Evolutionary conservation across 2,329 filamentous ascomycete genomes (phyloP).

Genomic region (Aspergillus chevalieri): DNA sequence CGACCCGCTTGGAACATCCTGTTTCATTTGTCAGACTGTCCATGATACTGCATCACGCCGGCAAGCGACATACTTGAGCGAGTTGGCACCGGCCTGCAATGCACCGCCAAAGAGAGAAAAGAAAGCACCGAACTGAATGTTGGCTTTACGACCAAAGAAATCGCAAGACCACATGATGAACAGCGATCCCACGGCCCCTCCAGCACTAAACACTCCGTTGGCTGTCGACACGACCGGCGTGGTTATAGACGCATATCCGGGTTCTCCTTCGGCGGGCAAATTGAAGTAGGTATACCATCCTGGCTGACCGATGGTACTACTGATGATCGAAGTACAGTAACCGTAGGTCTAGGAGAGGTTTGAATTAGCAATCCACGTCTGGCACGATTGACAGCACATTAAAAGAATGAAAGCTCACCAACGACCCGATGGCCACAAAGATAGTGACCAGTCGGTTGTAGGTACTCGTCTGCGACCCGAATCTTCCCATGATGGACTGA

Average conservation of each 20-base stretch:
- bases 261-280: slow-evolving; percentile 38
- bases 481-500: slow-evolving; percentile 20
- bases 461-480: slow-evolving; percentile 31
- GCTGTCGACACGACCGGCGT: slow-evolving; percentile 45
- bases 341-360: slow-evolving; percentile 41
- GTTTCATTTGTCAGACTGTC: not conserved
- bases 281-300: slow-evolving; percentile 49
- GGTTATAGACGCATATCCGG: slow-evolving; percentile 42
- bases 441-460: slow-evolving; percentile 36
- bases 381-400: not conserved
- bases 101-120: slow-evolving; percentile 43
- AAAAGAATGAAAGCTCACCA: slow-evolving; percentile 23
- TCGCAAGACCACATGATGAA: slow-evolving; percentile 48
- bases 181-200: slow-evolving; percentile 43
- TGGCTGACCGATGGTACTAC: slow-evolving; percentile 47
- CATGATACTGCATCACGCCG: not conserved
- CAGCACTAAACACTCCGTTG: slow-evolving; percentile 46
- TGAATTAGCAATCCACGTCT: not conserved
- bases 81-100: slow-evolving; percentile 42
- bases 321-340: slow-evolving; percentile 47
- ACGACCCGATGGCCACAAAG: slow-evolving; percentile 35
- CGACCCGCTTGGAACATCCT: slow-evolving; percentile 44
- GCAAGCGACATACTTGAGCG: slow-evolving; percentile 31
- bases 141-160: slow-evolving; percentile 39
- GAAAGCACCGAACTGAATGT: slow-evolving; percentile 43